These are phyloP conservation scores for Gillenia trifoliata DNA, from an alignment of 306 rosid genomes.

Conservation along the genomic window DNA sequence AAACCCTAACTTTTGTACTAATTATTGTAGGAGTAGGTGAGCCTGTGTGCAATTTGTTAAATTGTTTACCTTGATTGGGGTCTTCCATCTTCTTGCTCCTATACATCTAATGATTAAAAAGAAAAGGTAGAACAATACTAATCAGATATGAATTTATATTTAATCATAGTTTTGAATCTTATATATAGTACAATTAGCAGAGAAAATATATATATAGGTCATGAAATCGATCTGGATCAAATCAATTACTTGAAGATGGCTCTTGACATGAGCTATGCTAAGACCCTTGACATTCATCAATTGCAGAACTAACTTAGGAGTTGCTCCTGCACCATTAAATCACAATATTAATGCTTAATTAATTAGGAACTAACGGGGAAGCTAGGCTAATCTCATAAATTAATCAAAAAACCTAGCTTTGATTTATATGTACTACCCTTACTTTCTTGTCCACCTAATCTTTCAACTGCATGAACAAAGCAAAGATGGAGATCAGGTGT, in stretches of 20 bases:
- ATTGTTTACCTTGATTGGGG: conserved; percentile 28
- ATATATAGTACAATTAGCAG: not conserved
- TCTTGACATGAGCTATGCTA: conserved; percentile 50
- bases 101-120: conserved; percentile 30
- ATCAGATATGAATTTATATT: not conserved
- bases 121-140: not conserved
- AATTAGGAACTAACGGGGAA: not conserved
- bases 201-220: not conserved
- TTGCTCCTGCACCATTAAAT: conserved; percentile 38
- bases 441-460: conserved; percentile 46
- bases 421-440: not conserved
- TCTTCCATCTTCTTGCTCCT: conserved; percentile 45
- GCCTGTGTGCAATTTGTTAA: not conserved
- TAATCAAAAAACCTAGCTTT: not conserved
- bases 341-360: not conserved
- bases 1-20: conserved; percentile 4
- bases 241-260: conserved; percentile 47
- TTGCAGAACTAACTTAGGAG: conserved; percentile 50
- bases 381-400: not conserved
- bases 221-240: not conserved
- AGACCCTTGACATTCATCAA: conserved; percentile 45
- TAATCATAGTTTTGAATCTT: not conserved
- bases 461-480: conserved; percentile 40
- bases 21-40: not conserved
- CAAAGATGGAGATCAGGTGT: conserved; percentile 47